These are phyloP conservation scores for Gnaphalium uliginosum DNA, from an alignment of 129 eudicot genomes.

Conservation along the genomic window DNA sequence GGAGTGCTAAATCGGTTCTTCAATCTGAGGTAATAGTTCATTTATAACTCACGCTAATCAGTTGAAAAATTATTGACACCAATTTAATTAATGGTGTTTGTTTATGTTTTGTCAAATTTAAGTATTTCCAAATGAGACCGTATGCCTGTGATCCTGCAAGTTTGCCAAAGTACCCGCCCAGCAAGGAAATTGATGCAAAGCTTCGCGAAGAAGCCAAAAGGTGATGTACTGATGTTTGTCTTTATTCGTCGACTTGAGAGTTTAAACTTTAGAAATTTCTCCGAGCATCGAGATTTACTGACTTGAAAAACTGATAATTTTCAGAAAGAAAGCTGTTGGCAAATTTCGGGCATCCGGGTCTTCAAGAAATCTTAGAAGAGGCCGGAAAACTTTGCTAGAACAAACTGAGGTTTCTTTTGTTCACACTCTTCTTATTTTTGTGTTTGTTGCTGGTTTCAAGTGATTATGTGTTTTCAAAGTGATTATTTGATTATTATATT, in stretches of 20 bases:
- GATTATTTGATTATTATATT: no score
- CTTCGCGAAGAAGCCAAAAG: constrained; percentile 66
- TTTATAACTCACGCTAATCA: background rate
- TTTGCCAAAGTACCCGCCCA: constrained; percentile 84
- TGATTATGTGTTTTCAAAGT: background rate
- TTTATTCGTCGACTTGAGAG: background rate
- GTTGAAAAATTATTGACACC: background rate
- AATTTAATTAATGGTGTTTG: background rate
- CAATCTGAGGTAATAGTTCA: constrained; percentile 50
- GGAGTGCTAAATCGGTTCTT: constrained; percentile 69
- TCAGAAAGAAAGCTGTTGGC: constrained; percentile 62
- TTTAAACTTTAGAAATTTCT: background rate
- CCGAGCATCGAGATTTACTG: background rate
- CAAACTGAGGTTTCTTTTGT: constrained; percentile 50
- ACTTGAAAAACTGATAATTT: constrained; percentile 20
- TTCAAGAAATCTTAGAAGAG: constrained; percentile 49
- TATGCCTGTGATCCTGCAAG: constrained; percentile 82
- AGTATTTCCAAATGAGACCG: constrained; percentile 72
- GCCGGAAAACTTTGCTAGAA: constrained; percentile 41
- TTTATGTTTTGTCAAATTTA: constrained; percentile 29
- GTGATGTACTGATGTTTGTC: constrained; percentile 45
- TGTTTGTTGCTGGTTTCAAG: background rate
- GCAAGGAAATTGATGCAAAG: constrained; percentile 86
- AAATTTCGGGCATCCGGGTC: constrained; percentile 35
- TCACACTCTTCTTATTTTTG: background rate